Percentiles rank a stretch among this genome's conserved stretches.
phyloP scores from a whole-genome alignment of 345 rosid species.

The Aquilaria malaccensis region DNA sequence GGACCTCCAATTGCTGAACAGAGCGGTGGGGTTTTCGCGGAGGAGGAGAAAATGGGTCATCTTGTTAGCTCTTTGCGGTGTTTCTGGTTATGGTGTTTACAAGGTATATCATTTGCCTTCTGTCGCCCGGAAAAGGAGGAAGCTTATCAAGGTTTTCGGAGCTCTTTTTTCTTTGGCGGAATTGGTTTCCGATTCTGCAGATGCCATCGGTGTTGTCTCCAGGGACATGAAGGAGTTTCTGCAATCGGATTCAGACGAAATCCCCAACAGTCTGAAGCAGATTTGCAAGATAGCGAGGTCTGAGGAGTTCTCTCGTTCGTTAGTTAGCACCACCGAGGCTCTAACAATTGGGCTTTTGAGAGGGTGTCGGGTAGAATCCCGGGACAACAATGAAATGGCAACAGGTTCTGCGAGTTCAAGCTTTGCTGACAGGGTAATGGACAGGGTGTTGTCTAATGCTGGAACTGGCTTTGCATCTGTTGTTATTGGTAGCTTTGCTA shows the following conservation, averaged over 20 bases:
- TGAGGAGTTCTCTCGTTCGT: slow-evolving; percentile 48
- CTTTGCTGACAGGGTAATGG: slow-evolving; percentile 54
- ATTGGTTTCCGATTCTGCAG: slow-evolving; percentile 69
- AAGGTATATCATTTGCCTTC: slow-evolving; percentile 64
- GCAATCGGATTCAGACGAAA: slow-evolving; percentile 62
- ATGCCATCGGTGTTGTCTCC: slow-evolving; percentile 46
- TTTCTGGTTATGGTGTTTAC: slow-evolving; percentile 73
- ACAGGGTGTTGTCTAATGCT: slow-evolving; percentile 54
- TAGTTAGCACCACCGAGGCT: slow-evolving; percentile 55
- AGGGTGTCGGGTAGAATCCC: slow-evolving; percentile 39
- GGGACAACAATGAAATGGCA: slow-evolving; percentile 10
- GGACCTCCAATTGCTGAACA: slow-evolving; percentile 46
- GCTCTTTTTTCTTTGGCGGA: slow-evolving; percentile 61
- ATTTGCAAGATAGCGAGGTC: slow-evolving; percentile 69
- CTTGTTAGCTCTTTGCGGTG: slow-evolving; percentile 46
- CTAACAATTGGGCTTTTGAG: slow-evolving; percentile 53
- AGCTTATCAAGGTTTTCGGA: slow-evolving; percentile 44
- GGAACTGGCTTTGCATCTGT: slow-evolving; percentile 85
- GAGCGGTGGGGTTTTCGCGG: slow-evolving; percentile 32
- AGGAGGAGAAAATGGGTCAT: slow-evolving; percentile 62
- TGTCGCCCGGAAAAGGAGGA: slow-evolving; percentile 52
- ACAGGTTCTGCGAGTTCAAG: slow-evolving; percentile 19
- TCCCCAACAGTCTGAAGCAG: slow-evolving; percentile 86
- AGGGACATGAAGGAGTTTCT: slow-evolving; percentile 65
- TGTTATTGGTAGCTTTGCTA: slow-evolving; percentile 86